Percentiles rank a stretch among this genome's conserved stretches.
phyloP scores from a whole-genome alignment of 2,329 filamentous ascomycete species.

The Sporothrix pseudoabietina region DNA sequence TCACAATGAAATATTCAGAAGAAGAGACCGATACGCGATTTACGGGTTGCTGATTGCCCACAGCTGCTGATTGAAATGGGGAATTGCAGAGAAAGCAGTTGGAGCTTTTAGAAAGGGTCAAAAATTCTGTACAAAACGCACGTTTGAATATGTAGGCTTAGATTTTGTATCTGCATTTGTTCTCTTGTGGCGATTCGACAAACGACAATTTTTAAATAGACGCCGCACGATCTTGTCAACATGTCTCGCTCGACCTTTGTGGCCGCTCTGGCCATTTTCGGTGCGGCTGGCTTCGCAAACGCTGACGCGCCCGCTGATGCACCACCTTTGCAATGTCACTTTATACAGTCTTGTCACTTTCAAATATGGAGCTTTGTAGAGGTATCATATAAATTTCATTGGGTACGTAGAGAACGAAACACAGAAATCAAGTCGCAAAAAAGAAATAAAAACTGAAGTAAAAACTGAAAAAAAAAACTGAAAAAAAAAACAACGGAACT shows the following conservation, averaged over 20 bases:
- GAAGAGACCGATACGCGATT: background rate
- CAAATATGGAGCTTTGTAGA: background rate
- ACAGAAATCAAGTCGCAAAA: background rate
- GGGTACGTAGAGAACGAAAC: background rate
- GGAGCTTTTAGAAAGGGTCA: background rate
- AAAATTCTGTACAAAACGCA: background rate
- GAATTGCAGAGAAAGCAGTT: background rate
- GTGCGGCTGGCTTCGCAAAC: background rate
- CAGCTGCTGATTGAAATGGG: background rate
- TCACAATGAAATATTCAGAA: background rate
- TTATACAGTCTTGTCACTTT: background rate
- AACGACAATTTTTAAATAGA: background rate
- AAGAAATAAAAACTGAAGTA: background rate
- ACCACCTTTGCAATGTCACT: slow-evolving; percentile 40
- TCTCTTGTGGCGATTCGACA: background rate
- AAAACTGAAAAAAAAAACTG: background rate
- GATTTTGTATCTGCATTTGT: background rate
- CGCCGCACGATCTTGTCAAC: background rate
- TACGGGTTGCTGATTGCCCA: background rate
- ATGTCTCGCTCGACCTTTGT: background rate
- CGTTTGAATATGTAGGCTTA: background rate
- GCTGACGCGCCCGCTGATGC: slow-evolving; percentile 24
- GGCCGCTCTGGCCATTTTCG: background rate
- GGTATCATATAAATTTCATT: background rate
- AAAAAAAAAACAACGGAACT: background rate